Base-by-base conservation (phyloP, 2,329 filamentous ascomycete genomes). In the Aschersonia sp. region DNA sequence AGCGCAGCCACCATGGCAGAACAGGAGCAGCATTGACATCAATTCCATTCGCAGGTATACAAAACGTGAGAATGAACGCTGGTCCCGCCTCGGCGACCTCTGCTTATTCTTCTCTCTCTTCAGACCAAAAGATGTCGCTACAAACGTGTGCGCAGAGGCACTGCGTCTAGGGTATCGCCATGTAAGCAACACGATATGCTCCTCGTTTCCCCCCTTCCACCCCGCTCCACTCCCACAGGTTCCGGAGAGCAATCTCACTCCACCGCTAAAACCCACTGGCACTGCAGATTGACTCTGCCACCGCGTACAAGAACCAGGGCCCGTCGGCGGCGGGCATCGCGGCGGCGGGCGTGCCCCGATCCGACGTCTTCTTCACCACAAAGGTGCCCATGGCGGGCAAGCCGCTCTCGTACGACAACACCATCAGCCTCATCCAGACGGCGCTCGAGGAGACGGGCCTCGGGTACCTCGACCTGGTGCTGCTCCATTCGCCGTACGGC, bases 401-500 rank as follows among this genome's bases (percentile, higher is more conserved):
- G 46, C 62, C 62, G 0, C 54, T 73, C 33, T 63, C 63, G 52
- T 92, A 90, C 57, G 73, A 81, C 11, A 73, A 69, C 49, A 74
- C 83, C 29, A 80, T 79, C 60, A 69, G 70, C 12, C 75, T 80
- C 53, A 72, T 94, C 53, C 66, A 81, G 53, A 67, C 72, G 47
- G 83, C 80, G 12, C 66, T 89, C 29, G 64, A 70, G 46, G 71
- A 78, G 50, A 77, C 80, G 0, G 74, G 76, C 11, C 68, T 85
- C 5, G 75, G 70, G 29, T 86, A 85, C 60, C 71, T 85, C 52
- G 81, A 87, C 56, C 70, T 86, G 49, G 74, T 75, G 61, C 71
- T 83, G 22, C 71, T 82, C 47, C 79, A 83, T 59, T 66, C 73
- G 1, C 78, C 78, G 0, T 79, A 77, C 55, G 77, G 78, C 42